Percentiles rank a stretch among this genome's conserved stretches.
These are phyloP conservation scores for Sphaerostilbella broomeana DNA, from an alignment of 2,329 filamentous ascomycete genomes.

Conservation along the genomic window DNA sequence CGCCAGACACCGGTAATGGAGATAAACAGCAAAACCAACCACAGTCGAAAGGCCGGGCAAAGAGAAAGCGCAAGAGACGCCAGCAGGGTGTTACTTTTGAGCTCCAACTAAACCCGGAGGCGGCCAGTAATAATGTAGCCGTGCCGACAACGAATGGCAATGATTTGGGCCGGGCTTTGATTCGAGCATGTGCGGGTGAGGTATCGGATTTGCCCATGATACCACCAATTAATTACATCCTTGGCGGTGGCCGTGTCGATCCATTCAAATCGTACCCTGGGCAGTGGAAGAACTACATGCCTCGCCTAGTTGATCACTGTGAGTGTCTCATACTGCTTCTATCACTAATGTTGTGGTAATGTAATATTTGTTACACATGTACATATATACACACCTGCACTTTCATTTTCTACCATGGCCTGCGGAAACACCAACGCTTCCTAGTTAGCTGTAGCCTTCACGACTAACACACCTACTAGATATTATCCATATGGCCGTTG, in stretches of 20 bases:
- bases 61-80: conserved; percentile 8
- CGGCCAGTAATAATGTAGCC: neutral
- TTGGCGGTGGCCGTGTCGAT: conserved; percentile 21
- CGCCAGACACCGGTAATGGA: too few species aligned
- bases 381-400: too few species aligned
- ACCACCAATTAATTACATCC: conserved; percentile 15
- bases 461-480: conserved; percentile 11
- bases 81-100: conserved; percentile 7
- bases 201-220: neutral
- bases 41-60: conserved; percentile 3
- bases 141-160: neutral
- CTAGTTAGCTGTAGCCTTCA: too few species aligned
- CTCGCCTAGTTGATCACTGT: conserved; percentile 23
- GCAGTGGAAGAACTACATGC: conserved; percentile 17
- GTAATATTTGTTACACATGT: neutral
- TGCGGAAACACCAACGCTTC: too few species aligned
- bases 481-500: conserved; percentile 24
- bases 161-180: neutral
- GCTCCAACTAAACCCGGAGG: neutral
- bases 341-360: neutral
- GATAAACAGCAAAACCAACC: conserved; percentile 1
- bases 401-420: too few species aligned
- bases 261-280: conserved; percentile 22
- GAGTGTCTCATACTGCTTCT: conserved; percentile 7
- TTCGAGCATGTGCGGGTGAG: neutral